Evolutionary conservation across 1,284 basidiomycete species (phyloP), one percentile per base, ranked within the genome.

Genomic region (Sanghuangporus sanghuang): DNA sequence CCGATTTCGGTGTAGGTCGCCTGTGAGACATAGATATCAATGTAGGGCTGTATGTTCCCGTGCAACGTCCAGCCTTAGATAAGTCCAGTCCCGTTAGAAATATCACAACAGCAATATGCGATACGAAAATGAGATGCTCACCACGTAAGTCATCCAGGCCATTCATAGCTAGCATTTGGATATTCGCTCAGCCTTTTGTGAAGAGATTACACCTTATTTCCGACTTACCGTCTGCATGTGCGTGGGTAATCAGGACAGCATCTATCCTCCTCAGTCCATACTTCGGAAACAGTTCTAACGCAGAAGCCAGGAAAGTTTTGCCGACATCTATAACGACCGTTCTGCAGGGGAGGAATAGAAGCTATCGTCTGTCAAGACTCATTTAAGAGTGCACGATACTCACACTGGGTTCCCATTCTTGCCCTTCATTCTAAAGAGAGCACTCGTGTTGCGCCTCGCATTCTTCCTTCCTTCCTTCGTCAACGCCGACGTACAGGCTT

Each of bases 61-160:
- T 78, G 73, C 65, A 93, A 73, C 1, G 91, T 93, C 92, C 91
- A 93, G 48, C 82, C 90, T 92, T 68, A 16, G 57, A 21, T n/a
- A 27, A 12, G 39, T 42, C 59, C 49, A 63, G 63, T 62, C 21
- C 16, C 21, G 7, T 62, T 63, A 53, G 1, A n/a, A n/a, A 46
- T 23, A 35, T 38, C 54, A 57, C 55, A 18, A 67, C 64, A 38
- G 58, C 36, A 12, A 52, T 27, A 32, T 38, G 32, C 6, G 9
- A 16, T 16, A 57, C 21, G 6, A 21, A 53, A 23, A 70, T 75
- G 65, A n/a, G 8, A n/a, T 18, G 3, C 44, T 46, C 67, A 88
- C 89, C 87, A 79, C 91, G 78, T 40, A 93, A 77, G 72, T 93
- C 92, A 74, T 93, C 91, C 62, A 93, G 71, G 3, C 92, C 92